Evolutionary conservation across 2,329 filamentous ascomycete species (phyloP), one percentile per base, ranked within the genome.

Genomic region (Capronia epimyces): DNA sequence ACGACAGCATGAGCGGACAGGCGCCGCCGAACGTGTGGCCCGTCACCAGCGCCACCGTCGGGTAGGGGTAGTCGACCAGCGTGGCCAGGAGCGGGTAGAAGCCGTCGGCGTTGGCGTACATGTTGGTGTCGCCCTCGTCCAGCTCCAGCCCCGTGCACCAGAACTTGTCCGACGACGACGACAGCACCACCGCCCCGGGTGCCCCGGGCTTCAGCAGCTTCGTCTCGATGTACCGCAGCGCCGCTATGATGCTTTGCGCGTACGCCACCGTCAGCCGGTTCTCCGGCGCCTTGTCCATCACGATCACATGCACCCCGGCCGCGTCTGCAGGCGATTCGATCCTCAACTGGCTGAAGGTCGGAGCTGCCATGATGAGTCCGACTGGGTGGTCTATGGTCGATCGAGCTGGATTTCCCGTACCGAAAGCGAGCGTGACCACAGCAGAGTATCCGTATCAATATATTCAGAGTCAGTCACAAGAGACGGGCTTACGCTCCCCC

Each of bases 71-170:
- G 62, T 76, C 73, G 59, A 77, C 63, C 66, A 75, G 65, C 1
- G 73, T 74, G 21, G 73, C 70, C 12, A 76, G 64, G 3, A 75
- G 64, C 63, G 81, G 80, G 9, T 75, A 77, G 49, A 82, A 84
- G 21, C 71, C 73, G 59, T 76, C 80, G 13, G 72, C 71, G 32
- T 84, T 81, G 66, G 74, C 80, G 48, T 73, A 75, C 21, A 75
- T 73, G 57, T 75, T 75, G 13, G 67, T 70, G 42, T 74, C 71
- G 9, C 63, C 59, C 56, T 76, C 73, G 40, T 75, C 73, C 2
- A 76, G 63, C 24, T 76, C 74, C 12, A 76, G 62, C 1, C 72
- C 73, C 49, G 73, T 75, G 57, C 73, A 76, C 69, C 71, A 76
- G 52, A 63, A 63, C 44, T 63, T 63, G 42, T 56, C 51, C 63